These are phyloP conservation scores for Aphanomyces invadans DNA, from an alignment of 352 stramenopile species.

Conservation along the genomic window DNA sequence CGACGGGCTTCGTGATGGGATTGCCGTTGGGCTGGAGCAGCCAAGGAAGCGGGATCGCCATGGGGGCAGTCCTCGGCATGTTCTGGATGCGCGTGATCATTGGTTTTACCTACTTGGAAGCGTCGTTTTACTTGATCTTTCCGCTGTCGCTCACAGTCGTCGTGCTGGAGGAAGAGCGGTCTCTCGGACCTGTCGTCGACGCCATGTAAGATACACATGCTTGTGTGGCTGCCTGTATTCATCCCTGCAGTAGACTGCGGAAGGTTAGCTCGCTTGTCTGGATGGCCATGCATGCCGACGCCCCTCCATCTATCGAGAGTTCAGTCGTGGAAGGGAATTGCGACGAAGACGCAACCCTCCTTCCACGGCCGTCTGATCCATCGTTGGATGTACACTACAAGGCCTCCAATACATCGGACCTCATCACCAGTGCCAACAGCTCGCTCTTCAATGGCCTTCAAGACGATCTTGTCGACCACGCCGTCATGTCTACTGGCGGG, in stretches of 20 bases:
- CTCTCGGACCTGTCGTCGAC: constrained; percentile 14
- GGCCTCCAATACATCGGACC: constrained; percentile 19
- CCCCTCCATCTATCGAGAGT: background rate
- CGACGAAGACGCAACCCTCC: background rate
- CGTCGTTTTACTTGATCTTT: constrained; percentile 21
- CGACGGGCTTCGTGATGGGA: too few relatives aligned
- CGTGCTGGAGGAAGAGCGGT: constrained; percentile 15
- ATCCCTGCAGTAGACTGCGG: background rate
- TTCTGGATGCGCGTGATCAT: constrained; percentile 24
- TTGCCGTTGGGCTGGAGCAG: background rate
- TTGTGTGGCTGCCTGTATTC: background rate
- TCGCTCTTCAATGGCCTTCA: constrained; percentile 18
- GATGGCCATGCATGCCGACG: constrained; percentile 16
- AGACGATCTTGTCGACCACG: constrained; percentile 13
- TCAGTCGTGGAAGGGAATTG: background rate
- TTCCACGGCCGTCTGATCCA: background rate
- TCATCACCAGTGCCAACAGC: constrained; percentile 20
- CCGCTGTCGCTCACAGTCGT: constrained; percentile 15
- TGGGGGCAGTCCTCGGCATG: constrained; percentile 24
- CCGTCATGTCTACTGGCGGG: background rate
- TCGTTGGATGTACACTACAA: background rate
- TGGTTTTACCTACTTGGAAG: constrained; percentile 20
- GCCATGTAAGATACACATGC: background rate
- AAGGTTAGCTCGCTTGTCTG: constrained; percentile 10
- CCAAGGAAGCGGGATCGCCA: constrained; percentile 8